Conservation (phyloP, 495 filamentous ascomycete genomes). For the Daldinia loculata region DNA sequence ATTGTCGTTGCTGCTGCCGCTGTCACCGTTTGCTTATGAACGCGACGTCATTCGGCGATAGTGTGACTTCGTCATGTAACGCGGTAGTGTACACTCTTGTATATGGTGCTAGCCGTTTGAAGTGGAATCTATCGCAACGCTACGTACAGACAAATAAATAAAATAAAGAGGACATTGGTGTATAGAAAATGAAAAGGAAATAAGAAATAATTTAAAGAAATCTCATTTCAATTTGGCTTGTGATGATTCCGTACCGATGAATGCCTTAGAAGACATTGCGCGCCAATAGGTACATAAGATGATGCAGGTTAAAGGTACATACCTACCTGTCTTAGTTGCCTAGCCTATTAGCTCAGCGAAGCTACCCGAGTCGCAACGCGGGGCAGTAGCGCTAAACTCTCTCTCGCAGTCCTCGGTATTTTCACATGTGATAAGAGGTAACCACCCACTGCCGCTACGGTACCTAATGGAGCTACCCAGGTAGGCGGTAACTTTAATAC, state of each 20-base stretch:
- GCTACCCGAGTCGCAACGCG: neutral
- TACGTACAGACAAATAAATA: neutral
- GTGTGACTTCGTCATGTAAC: slow-evolving; percentile 5
- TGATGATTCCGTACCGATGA: neutral
- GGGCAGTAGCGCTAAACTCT: slow-evolving; percentile 5
- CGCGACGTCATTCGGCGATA: slow-evolving; percentile 31
- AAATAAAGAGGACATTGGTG: neutral
- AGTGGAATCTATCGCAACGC: neutral
- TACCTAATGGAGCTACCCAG: neutral
- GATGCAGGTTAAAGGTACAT: neutral
- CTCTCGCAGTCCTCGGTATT: slow-evolving; percentile 5
- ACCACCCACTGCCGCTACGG: too few species aligned
- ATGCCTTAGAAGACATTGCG: neutral
- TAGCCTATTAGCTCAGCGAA: neutral
- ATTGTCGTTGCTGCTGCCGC: neutral
- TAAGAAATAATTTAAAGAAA: neutral
- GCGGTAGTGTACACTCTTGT: neutral
- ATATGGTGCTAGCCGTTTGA: neutral
- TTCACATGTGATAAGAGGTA: slow-evolving; percentile 12
- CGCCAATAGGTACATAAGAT: neutral
- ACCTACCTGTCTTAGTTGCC: slow-evolving; percentile 3
- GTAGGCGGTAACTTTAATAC: neutral
- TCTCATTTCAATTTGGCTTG: neutral
- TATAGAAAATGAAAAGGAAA: neutral
- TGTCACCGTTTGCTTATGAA: neutral